phyloP scores from a whole-genome alignment of 2,329 filamentous ascomycete genomes.

The Ambrosiella xylebori region DNA sequence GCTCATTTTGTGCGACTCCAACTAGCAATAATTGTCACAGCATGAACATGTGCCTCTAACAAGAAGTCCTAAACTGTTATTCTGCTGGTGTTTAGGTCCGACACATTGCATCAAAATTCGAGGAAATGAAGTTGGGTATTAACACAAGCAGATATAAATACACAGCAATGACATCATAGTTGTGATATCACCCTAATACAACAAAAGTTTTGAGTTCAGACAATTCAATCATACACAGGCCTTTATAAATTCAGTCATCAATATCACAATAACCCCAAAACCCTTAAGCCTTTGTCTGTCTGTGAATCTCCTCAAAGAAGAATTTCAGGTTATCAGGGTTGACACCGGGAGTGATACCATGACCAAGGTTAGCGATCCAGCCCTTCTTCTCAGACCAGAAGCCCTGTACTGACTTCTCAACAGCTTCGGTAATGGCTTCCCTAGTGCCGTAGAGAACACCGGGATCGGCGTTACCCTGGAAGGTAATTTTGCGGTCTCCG shows the following conservation, averaged over 20 bases:
- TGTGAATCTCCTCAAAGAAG: conserved; percentile 84
- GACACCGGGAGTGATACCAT: conserved; percentile 93
- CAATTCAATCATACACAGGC: background rate
- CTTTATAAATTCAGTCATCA: background rate
- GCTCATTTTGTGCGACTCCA: too few species aligned
- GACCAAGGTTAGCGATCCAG: conserved; percentile 94
- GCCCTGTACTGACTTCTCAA: conserved; percentile 72
- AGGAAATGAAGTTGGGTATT: too few species aligned
- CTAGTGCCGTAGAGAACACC: conserved; percentile 77
- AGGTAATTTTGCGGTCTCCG: conserved; percentile 52
- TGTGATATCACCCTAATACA: background rate
- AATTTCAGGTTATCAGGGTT: conserved; percentile 86
- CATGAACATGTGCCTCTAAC: too few species aligned
- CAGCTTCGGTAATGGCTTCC: conserved; percentile 63
- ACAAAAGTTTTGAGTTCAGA: background rate
- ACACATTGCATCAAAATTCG: too few species aligned
- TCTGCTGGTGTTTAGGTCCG: too few species aligned
- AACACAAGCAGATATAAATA: too few species aligned
- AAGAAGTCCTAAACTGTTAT: too few species aligned
- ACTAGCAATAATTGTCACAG: too few species aligned
- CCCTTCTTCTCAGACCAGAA: conserved; percentile 65
- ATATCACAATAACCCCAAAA: background rate
- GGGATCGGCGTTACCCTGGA: conserved; percentile 93
- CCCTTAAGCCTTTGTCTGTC: conserved; percentile 33
- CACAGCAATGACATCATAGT: background rate